A percentile compares a stretch with the other conserved stretches of the same genome.
Conservation (phyloP, 352 stramenopile genomes). For the Globisporangium heterothallicum region DNA sequence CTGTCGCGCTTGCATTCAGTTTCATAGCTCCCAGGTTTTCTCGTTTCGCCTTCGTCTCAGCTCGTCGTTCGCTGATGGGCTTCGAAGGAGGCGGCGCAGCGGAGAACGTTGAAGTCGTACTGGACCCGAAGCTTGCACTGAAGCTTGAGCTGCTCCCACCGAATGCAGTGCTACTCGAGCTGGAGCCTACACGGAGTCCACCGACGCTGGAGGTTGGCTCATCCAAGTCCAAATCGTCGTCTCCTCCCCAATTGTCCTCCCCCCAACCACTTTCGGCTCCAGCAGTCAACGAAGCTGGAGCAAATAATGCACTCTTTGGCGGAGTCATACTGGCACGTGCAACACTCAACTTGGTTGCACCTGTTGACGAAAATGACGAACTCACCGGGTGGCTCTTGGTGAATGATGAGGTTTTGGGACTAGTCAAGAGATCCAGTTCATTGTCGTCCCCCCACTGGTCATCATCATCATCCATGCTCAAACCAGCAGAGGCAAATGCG, state of each 20-base stretch:
- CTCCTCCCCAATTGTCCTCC: constrained; percentile 64
- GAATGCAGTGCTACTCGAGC: constrained; percentile 3
- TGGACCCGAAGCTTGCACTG: constrained; percentile 8
- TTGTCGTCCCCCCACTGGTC: constrained; percentile 57
- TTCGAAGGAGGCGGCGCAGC: constrained; percentile 18
- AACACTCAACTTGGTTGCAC: constrained; percentile 50
- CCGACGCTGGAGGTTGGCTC: constrained; percentile 3
- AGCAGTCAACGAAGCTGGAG: constrained; percentile 19
- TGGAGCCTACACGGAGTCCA: constrained; percentile 3
- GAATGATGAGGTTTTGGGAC: constrained; percentile 25
- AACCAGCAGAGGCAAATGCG: constrained; percentile 38
- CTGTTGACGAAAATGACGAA: constrained; percentile 35
- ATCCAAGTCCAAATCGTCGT: constrained; percentile 40
- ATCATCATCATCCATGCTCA: constrained; percentile 46
- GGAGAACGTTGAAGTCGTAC: constrained; percentile 8
- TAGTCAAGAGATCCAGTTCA: constrained; percentile 46
- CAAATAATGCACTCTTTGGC: constrained; percentile 12
- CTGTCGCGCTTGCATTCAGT: constrained; percentile 19
- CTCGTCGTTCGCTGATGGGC: constrained; percentile 41
- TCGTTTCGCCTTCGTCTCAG: constrained; percentile 54
- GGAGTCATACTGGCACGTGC: constrained; percentile 19
- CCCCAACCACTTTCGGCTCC: constrained; percentile 37
- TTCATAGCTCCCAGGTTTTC: constrained; percentile 58
- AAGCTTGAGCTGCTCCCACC: constrained; percentile 12
- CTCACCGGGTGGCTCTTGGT: constrained; percentile 11